phyloP scores from a whole-genome alignment of 371 early-diverging fungal genomes.

The Rhizopus sp. region DNA sequence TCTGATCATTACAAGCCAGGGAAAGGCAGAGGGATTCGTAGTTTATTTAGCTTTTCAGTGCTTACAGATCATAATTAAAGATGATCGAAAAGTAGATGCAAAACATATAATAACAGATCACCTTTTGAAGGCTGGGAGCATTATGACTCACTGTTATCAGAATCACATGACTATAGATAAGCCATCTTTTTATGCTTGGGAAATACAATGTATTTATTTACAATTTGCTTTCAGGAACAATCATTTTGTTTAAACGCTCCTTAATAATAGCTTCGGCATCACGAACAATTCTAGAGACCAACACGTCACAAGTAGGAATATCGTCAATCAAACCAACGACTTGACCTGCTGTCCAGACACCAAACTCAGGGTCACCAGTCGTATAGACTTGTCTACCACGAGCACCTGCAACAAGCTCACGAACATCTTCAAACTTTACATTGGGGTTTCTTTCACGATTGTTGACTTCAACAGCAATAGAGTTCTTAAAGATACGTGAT shows the following conservation, averaged over 20 bases:
- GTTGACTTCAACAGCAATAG: slow-evolving; percentile 71
- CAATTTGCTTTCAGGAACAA: slow-evolving; percentile 21
- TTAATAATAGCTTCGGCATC: slow-evolving; percentile 58
- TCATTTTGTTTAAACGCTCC: slow-evolving; percentile 21
- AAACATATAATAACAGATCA: too few relatives aligned
- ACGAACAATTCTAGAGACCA: slow-evolving; percentile 57
- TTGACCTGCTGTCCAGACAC: slow-evolving; percentile 80
- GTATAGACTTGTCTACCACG: slow-evolving; percentile 72
- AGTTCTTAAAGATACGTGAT: slow-evolving; percentile 77
- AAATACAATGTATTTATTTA: slow-evolving; percentile 4
- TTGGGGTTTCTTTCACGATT: slow-evolving; percentile 58
- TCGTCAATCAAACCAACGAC: slow-evolving; percentile 77
- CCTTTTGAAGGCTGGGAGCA: too few relatives aligned
- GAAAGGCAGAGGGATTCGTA: too few relatives aligned
- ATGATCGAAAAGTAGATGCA: too few relatives aligned
- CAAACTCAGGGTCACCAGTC: slow-evolving; percentile 71
- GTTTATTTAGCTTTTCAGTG: too few relatives aligned
- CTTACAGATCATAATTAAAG: too few relatives aligned
- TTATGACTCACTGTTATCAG: too few relatives aligned
- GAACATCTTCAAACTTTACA: slow-evolving; percentile 69
- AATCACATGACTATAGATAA: slow-evolving; percentile 2
- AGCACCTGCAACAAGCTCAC: slow-evolving; percentile 68
- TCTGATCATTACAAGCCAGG: too few relatives aligned
- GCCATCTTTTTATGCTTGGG: neutral
- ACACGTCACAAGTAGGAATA: slow-evolving; percentile 73